phyloP scores from a whole-genome alignment of 495 filamentous ascomycete species.

The Acidomyces sp. region DNA sequence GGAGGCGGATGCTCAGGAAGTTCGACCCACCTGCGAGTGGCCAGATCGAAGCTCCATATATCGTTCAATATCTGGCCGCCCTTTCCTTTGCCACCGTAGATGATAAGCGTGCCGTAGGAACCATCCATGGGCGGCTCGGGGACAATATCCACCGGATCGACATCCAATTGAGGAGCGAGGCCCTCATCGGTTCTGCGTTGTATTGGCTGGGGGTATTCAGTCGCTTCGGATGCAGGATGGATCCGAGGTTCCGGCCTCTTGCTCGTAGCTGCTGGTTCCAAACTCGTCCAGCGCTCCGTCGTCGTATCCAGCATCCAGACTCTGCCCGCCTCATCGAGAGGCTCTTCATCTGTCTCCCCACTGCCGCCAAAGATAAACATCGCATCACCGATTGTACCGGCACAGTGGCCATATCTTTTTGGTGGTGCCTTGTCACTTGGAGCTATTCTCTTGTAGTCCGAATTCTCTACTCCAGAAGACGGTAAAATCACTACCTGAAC shows the following conservation, averaged over 20 bases:
- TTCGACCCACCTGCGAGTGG: constrained; percentile 21
- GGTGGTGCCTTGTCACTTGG: constrained; percentile 21
- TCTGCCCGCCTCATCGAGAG: constrained; percentile 47
- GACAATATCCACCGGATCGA: constrained; percentile 23
- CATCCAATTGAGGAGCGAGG: constrained; percentile 21
- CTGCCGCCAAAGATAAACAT: constrained; percentile 56
- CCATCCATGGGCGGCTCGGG: constrained; percentile 23
- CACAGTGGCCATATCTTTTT: constrained; percentile 35
- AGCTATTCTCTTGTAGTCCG: constrained; percentile 40
- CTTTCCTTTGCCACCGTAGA: constrained; percentile 21
- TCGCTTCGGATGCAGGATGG: constrained; percentile 22
- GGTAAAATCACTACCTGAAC: constrained; percentile 55
- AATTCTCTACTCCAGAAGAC: constrained; percentile 30
- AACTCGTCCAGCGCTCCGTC: constrained; percentile 40
- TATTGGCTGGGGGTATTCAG: constrained; percentile 21
- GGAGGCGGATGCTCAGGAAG: constrained; percentile 21
- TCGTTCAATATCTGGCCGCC: constrained; percentile 17
- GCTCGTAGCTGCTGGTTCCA: constrained; percentile 36
- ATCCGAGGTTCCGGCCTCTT: constrained; percentile 29
- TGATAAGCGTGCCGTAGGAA: constrained; percentile 26
- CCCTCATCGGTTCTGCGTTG: constrained; percentile 5
- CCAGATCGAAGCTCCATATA: constrained; percentile 26
- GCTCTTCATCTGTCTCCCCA: constrained; percentile 10
- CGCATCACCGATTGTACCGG: constrained; percentile 42
- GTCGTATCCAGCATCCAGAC: constrained; percentile 54